phyloP scores from a whole-genome alignment of 805 yeast species.

The Candida arabinofermentans region DNA sequence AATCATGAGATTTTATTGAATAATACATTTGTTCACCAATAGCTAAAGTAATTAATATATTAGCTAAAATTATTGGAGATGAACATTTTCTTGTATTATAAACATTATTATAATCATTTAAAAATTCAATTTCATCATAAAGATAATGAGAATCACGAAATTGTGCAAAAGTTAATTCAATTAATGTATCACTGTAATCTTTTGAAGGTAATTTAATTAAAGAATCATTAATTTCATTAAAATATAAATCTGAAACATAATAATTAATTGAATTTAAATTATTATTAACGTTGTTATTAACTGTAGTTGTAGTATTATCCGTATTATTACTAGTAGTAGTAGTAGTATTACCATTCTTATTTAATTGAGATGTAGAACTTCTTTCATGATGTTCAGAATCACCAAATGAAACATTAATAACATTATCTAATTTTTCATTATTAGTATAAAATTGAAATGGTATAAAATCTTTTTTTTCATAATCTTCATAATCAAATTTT shows the following conservation, averaged over 20 bases:
- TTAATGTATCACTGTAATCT: constrained; percentile 13
- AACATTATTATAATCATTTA: constrained; percentile 14
- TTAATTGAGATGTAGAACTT: too few relatives aligned
- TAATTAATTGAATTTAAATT: constrained; percentile 12
- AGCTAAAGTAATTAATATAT: constrained; percentile 21
- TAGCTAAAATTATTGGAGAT: constrained; percentile 13
- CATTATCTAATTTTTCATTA: constrained; percentile 22
- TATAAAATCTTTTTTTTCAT: constrained; percentile 12
- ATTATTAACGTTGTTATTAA: too few relatives aligned
- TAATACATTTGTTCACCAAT: constrained; percentile 23
- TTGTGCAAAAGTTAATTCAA: constrained; percentile 15
- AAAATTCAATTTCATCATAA: constrained; percentile 19
- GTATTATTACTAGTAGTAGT: neutral
- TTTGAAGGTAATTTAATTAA: constrained; percentile 12
- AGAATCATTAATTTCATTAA: constrained; percentile 8
- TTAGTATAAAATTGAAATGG: constrained; percentile 20
- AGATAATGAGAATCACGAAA: constrained; percentile 23
- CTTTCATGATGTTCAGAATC: constrained; percentile 18
- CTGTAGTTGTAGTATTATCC: too few relatives aligned
- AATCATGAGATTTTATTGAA: constrained; percentile 19
- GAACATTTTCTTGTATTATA: constrained; percentile 19
- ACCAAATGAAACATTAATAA: constrained; percentile 26
- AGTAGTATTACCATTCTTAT: neutral
- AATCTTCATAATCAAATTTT: constrained; percentile 7
- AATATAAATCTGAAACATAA: constrained; percentile 16